phyloP scores from a whole-genome alignment of 1,139 yeast genomes.

The Hemisphaericaspora xylofermentans region DNA sequence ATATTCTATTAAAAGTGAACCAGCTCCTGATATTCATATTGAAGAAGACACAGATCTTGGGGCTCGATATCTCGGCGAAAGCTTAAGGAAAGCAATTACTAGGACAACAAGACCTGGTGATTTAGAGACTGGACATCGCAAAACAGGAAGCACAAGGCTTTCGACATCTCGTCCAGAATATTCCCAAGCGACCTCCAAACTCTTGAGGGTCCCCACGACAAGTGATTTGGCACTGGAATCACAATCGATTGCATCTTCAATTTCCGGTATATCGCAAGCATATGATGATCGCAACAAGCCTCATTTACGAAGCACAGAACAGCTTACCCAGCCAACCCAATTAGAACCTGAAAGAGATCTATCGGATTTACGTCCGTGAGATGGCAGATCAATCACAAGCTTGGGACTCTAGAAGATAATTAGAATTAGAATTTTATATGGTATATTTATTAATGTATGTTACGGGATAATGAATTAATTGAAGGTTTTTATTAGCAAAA shows the following conservation, averaged over 20 bases:
- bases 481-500: too few species aligned
- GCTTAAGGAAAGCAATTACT: slow-evolving; percentile 20
- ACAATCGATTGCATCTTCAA: neutral
- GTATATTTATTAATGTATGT: neutral
- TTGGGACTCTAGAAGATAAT: too few species aligned
- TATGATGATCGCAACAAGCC: too few species aligned
- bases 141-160: neutral
- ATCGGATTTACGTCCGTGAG: too few species aligned
- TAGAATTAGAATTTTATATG: neutral
- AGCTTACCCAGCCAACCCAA: too few species aligned
- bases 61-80: slow-evolving; percentile 35
- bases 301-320: neutral
- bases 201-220: neutral
- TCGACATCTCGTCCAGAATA: neutral
- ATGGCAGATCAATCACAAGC: too few species aligned
- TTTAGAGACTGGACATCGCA: slow-evolving; percentile 1
- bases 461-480: neutral
- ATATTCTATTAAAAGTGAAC: neutral
- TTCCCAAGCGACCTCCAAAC: neutral
- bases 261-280: neutral
- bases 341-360: too few species aligned
- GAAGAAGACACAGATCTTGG: slow-evolving; percentile 12
- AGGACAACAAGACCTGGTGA: slow-evolving; percentile 1
- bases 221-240: slow-evolving; percentile 7
- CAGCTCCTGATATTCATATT: slow-evolving; percentile 3